These are phyloP conservation scores for Fusarium sp. DNA, from an alignment of 2,329 filamentous ascomycete genomes.

Conservation along the genomic window DNA sequence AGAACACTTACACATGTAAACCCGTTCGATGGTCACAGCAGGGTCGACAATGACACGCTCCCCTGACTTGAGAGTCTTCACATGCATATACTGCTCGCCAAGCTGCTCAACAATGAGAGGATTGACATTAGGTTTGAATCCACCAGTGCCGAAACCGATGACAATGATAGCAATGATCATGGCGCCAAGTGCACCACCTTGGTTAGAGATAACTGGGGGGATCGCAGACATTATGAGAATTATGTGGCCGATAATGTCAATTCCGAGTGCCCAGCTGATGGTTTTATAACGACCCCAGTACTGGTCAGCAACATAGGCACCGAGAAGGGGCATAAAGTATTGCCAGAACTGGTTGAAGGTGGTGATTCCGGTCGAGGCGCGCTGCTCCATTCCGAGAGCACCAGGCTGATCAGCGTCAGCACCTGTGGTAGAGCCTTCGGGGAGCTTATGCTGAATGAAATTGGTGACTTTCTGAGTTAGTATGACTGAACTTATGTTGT, in stretches of 20 bases:
- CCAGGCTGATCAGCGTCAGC: constrained; percentile 58
- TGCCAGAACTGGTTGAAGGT: constrained; percentile 68
- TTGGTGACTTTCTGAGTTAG: constrained; percentile 59
- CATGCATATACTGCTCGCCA: constrained; percentile 62
- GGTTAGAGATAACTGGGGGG: constrained; percentile 67
- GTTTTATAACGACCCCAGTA: constrained; percentile 76
- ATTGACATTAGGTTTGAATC: constrained; percentile 80
- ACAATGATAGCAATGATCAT: constrained; percentile 69
- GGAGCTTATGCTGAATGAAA: constrained; percentile 70
- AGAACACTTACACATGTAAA: constrained; percentile 53
- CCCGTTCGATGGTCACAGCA: constrained; percentile 67
- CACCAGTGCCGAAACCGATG: constrained; percentile 72
- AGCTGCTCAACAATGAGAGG: constrained; percentile 75
- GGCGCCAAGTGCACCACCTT: constrained; percentile 66
- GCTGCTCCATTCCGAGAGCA: constrained; percentile 67
- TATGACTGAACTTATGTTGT: background rate
- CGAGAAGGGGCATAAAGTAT: constrained; percentile 68
- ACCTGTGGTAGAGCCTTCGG: constrained; percentile 64
- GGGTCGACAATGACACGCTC: constrained; percentile 75
- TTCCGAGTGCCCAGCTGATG: constrained; percentile 69
- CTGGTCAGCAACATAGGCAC: constrained; percentile 62
- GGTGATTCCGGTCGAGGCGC: constrained; percentile 58
- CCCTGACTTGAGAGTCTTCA: constrained; percentile 63
- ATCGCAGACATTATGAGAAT: constrained; percentile 74
- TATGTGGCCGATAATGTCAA: constrained; percentile 73